Conservation (phyloP, 352 stramenopile species). For the Phytophthora foliorum region DNA sequence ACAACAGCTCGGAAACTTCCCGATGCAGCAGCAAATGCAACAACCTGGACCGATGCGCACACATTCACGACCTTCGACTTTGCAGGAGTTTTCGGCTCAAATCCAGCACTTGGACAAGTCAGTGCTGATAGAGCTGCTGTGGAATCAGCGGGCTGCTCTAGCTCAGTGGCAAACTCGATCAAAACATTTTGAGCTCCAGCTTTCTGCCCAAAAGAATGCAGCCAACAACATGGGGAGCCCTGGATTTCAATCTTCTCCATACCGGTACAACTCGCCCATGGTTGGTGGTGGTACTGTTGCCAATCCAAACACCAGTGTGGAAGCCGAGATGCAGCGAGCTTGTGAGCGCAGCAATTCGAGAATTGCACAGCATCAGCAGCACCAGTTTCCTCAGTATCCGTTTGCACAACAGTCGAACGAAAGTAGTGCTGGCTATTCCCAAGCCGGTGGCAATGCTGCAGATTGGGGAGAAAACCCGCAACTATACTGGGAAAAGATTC, state of each 20-base stretch:
- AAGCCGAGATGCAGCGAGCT: slow-evolving; percentile 65
- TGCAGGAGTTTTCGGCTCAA: slow-evolving; percentile 75
- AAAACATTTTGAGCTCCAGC: slow-evolving; percentile 61
- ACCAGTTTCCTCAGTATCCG: slow-evolving; percentile 31
- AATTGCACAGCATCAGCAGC: slow-evolving; percentile 32
- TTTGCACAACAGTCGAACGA: slow-evolving; percentile 36
- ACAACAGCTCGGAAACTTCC: slow-evolving; percentile 23
- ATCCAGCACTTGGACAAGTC: slow-evolving; percentile 77
- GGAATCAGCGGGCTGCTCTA: slow-evolving; percentile 73
- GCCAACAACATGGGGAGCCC: slow-evolving; percentile 26
- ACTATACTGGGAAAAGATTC: slow-evolving; percentile 85
- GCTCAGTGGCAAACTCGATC: slow-evolving; percentile 69
- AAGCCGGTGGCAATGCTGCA: slow-evolving; percentile 13
- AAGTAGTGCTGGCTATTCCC: slow-evolving; percentile 19
- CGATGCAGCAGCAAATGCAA: slow-evolving; percentile 38
- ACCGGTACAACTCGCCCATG: slow-evolving; percentile 48
- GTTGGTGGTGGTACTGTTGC: slow-evolving; percentile 34
- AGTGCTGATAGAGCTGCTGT: slow-evolving; percentile 75
- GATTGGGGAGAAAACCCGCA: slow-evolving; percentile 44
- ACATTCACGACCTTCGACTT: slow-evolving; percentile 38
- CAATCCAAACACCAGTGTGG: slow-evolving; percentile 37
- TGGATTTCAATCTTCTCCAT: slow-evolving; percentile 27
- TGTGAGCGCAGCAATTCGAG: slow-evolving; percentile 49
- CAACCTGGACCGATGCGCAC: slow-evolving; percentile 41
- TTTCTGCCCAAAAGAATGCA: slow-evolving; percentile 37